These are phyloP conservation scores for Benincasa hispida DNA, from an alignment of 306 rosid species.

Conservation along the genomic window DNA sequence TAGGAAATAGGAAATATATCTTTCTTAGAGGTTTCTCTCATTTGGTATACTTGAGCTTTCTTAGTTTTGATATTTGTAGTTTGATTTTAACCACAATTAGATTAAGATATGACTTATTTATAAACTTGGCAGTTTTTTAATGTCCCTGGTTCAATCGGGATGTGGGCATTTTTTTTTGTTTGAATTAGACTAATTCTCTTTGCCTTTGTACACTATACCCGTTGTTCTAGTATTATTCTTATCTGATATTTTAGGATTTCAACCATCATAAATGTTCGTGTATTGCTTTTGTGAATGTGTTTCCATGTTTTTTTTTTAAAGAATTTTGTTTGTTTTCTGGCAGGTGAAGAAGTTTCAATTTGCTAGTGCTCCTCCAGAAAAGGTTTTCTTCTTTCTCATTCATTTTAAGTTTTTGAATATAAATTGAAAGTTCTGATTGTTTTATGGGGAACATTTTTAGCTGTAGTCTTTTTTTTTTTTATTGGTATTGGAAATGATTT, in stretches of 20 bases:
- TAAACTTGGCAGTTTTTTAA: no score
- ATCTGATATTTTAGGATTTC: neutral
- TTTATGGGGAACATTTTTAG: neutral
- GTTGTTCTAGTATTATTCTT: neutral
- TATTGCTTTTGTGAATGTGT: neutral
- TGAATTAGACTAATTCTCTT: neutral
- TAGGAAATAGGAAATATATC: no score
- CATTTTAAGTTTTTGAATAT: neutral
- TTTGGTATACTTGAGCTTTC: no score
- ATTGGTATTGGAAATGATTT: neutral
- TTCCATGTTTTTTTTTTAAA: constrained; percentile 5
- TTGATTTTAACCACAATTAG: no score
- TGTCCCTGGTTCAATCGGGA: no score
- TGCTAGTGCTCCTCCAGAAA: constrained; percentile 23
- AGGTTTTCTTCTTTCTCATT: constrained; percentile 26
- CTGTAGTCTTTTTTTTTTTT: neutral
- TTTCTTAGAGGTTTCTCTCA: no score
- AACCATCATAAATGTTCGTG: neutral
- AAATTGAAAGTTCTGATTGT: neutral
- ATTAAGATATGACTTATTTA: no score
- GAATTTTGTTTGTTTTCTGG: constrained; percentile 7
- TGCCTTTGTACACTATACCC: neutral
- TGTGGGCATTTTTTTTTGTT: no score
- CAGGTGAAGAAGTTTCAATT: constrained; percentile 40
- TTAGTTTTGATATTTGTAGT: neutral